Evolutionary conservation across 768 basidiomycete species (phyloP).

Genomic region (Trametes cubensis): DNA sequence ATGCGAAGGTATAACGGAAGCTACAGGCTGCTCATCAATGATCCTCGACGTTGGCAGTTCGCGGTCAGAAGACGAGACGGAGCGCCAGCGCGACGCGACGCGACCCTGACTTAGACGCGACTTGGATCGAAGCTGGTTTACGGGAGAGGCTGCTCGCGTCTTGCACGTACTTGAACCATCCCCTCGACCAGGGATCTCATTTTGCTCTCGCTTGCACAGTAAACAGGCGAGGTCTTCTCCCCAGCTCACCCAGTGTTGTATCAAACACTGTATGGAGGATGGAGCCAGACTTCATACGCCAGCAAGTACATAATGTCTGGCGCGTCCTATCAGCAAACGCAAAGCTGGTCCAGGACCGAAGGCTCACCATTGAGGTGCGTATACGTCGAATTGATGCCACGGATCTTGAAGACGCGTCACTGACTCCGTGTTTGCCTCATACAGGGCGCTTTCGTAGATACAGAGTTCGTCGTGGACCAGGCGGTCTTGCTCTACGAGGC

Average conservation of each 20-base stretch:
- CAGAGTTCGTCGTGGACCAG: neutral
- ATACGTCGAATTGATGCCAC: too few species aligned
- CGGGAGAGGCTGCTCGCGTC: neutral
- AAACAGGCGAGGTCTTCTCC: too few species aligned
- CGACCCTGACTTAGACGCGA: constrained; percentile 8
- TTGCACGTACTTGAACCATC: neutral
- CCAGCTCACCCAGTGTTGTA: too few species aligned
- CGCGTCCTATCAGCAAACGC: constrained; percentile 8
- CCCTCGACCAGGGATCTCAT: too few species aligned
- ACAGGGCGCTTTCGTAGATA: constrained; percentile 6
- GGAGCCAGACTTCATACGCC: constrained; percentile 11
- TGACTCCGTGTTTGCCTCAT: too few species aligned
- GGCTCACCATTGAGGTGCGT: constrained; percentile 6
- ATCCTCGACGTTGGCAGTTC: too few species aligned
- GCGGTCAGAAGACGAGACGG: neutral
- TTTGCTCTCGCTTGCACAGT: too few species aligned
- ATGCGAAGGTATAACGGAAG: too few species aligned
- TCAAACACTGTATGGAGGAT: neutral
- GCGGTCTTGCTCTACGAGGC: constrained; percentile 2
- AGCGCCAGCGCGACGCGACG: constrained; percentile 10
- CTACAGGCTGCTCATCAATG: too few species aligned
- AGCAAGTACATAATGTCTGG: constrained; percentile 13
- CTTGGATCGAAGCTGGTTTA: neutral
- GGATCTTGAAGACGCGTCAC: neutral
- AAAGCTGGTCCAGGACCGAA: constrained; percentile 3